These are phyloP conservation scores for Trypanosoma cruzi DNA, from an alignment of 208 protist genomes.

Conservation along the genomic window DNA sequence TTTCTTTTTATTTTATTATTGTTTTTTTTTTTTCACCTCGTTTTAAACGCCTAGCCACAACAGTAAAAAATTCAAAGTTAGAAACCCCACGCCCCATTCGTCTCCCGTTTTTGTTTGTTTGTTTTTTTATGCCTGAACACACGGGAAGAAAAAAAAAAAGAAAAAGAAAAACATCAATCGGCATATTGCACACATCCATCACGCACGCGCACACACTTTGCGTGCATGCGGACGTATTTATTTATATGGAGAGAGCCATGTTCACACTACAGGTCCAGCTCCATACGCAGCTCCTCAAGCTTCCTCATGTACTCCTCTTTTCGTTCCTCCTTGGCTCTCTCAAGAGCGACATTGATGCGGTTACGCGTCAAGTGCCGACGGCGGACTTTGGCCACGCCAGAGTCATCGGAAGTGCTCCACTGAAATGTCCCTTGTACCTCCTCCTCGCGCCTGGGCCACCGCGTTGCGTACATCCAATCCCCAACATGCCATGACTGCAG, in stretches of 20 bases:
- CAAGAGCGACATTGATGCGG: conserved; percentile 42
- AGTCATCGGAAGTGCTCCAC: conserved; percentile 33
- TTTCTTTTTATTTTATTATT: not conserved
- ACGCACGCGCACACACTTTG: not conserved
- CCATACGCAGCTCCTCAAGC: conserved; percentile 41
- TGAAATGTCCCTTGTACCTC: conserved; percentile 25
- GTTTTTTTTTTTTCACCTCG: not conserved
- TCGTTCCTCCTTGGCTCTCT: conserved; percentile 30
- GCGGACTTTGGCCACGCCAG: conserved; percentile 31
- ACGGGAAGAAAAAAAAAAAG: conserved; percentile 12
- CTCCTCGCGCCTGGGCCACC: conserved; percentile 48
- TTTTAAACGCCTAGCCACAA: too few species aligned
- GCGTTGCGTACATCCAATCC: conserved; percentile 57
- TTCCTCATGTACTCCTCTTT: conserved; percentile 36
- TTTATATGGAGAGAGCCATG: too few species aligned
- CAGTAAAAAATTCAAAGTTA: too few species aligned
- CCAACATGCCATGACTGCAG: conserved; percentile 62
- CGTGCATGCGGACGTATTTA: not conserved
- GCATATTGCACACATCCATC: not conserved
- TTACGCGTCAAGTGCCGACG: conserved; percentile 41
- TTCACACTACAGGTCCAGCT: conserved; percentile 42
- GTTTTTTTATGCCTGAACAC: too few species aligned
- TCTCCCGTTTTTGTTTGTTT: too few species aligned
- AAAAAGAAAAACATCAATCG: conserved; percentile 18
- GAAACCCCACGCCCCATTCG: too few species aligned